Evolutionary conservation across 768 basidiomycete species (phyloP).

Genomic region (Leccinum subtestaceum): DNA sequence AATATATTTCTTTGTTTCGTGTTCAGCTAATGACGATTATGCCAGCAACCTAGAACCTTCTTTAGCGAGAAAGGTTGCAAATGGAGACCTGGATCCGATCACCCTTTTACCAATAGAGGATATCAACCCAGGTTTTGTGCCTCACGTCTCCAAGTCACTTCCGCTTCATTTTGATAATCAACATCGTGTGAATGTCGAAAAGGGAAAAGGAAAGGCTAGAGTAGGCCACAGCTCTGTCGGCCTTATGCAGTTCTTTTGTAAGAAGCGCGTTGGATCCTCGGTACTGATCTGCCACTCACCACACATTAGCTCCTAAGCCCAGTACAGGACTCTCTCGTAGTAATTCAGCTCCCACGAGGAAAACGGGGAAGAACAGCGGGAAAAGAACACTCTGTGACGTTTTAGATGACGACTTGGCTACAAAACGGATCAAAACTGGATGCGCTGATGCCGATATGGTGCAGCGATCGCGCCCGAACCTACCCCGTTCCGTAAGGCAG

Average conservation of each 20-base stretch:
- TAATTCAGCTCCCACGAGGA: constrained; percentile 30
- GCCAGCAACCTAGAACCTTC: constrained; percentile 60
- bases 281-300: constrained; percentile 39
- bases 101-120: constrained; percentile 70
- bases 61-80: constrained; percentile 64
- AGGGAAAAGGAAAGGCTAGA: constrained; percentile 48
- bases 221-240: constrained; percentile 28
- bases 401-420: constrained; percentile 60
- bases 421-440: constrained; percentile 45
- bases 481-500: constrained; percentile 16
- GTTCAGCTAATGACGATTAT: constrained; percentile 11
- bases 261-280: constrained; percentile 30
- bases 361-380: constrained; percentile 61
- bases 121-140: constrained; percentile 66
- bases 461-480: constrained; percentile 26
- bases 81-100: constrained; percentile 70
- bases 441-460: constrained; percentile 21
- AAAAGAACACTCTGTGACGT: constrained; percentile 72
- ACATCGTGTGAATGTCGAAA: constrained; percentile 30
- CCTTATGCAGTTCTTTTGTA: constrained; percentile 66
- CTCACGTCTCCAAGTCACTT: constrained; percentile 48
- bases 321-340: constrained; percentile 25
- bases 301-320: constrained; percentile 25
- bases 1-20: constrained; percentile 1
- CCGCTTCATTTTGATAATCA: constrained; percentile 31